Evolutionary conservation across 139 green algal species (phyloP).

Genomic region (Chlorella sp.): DNA sequence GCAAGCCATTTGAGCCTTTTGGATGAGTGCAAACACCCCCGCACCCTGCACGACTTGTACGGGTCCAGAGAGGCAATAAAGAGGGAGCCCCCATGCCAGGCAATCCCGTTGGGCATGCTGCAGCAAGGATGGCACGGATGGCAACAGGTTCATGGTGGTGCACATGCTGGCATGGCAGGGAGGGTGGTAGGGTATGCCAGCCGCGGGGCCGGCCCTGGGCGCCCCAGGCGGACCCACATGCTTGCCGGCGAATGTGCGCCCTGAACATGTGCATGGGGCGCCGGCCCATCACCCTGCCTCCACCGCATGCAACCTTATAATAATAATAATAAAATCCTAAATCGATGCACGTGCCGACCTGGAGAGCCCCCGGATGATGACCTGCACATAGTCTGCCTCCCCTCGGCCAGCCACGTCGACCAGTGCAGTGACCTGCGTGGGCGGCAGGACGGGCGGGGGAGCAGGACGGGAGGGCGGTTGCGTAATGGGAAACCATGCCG

Average conservation of each 20-base stretch:
- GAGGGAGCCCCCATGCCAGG: conserved; percentile 42
- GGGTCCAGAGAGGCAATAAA: conserved; percentile 26
- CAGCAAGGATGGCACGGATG: background rate
- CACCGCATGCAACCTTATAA: too few species aligned
- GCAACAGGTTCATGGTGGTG: too few species aligned
- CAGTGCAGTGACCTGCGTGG: background rate
- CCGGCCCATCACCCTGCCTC: too few species aligned
- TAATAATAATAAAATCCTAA: too few species aligned
- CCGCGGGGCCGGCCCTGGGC: too few species aligned
- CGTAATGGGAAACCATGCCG: background rate
- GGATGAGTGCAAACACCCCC: too few species aligned
- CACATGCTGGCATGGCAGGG: too few species aligned
- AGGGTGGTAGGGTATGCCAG: too few species aligned
- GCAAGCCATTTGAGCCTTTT: too few species aligned
- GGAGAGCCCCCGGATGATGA: background rate
- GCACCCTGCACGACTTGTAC: background rate
- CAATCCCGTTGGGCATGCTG: conserved; percentile 43
- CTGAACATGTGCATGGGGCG: too few species aligned
- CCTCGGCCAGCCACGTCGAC: background rate
- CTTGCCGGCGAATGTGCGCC: too few species aligned
- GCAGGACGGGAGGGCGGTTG: background rate
- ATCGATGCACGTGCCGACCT: background rate
- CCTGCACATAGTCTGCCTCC: background rate
- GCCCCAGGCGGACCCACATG: background rate
- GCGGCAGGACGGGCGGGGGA: background rate